Evolutionary conservation across 495 filamentous ascomycete species (phyloP).

Genomic region (Penicillium mononematosum): DNA sequence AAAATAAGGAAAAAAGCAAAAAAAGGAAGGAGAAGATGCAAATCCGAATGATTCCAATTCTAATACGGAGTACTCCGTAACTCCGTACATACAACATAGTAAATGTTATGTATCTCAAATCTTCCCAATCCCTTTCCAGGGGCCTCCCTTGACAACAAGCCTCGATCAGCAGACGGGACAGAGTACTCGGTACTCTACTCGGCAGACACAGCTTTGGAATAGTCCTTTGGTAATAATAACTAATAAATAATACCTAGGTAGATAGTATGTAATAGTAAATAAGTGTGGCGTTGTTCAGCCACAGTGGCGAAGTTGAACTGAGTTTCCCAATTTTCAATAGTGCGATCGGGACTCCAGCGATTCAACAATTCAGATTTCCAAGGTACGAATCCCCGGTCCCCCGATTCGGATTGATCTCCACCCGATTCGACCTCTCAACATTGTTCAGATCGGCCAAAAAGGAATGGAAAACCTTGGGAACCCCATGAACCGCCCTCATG

Average conservation of each 20-base stretch:
- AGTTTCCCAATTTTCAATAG: slow-evolving; percentile 7
- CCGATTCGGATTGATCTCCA: slow-evolving; percentile 1
- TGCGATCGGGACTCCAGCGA: not conserved
- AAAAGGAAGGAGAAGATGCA: not conserved
- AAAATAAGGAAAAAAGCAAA: not conserved
- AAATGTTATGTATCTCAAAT: not conserved
- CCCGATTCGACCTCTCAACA: not conserved
- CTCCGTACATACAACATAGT: too few species aligned
- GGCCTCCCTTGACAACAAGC: not conserved
- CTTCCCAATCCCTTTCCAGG: not conserved
- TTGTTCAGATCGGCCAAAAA: not conserved
- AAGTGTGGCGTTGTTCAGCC: not conserved
- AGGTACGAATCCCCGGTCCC: not conserved
- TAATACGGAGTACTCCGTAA: not conserved
- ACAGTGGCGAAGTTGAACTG: slow-evolving; percentile 4
- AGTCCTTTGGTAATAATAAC: too few species aligned
- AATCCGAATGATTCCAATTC: not conserved
- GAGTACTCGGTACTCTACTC: too few species aligned
- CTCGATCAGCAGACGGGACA: too few species aligned
- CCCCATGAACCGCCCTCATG: not conserved
- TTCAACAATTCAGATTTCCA: too few species aligned
- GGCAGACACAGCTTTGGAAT: too few species aligned
- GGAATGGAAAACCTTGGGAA: not conserved
- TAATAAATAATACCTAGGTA: too few species aligned
- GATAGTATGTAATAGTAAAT: not conserved